These are phyloP conservation scores for Termitomyces sp. DNA, from an alignment of 768 basidiomycete species.

Conservation along the genomic window DNA sequence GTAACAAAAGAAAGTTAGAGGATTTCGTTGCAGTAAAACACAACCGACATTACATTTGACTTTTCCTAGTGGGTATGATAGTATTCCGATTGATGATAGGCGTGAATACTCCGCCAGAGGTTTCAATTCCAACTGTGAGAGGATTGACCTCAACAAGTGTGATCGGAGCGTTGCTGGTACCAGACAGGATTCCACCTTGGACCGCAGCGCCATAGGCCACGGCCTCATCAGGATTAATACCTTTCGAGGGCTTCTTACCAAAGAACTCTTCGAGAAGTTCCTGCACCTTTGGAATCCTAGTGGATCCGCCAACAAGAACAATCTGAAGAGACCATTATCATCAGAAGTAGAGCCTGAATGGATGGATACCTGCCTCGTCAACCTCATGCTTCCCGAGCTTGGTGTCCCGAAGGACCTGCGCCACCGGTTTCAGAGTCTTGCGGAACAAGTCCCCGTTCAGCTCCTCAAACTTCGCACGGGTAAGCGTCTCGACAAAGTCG, in stretches of 20 bases:
- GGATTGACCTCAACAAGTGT: constrained; percentile 53
- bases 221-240: constrained; percentile 71
- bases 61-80: constrained; percentile 47
- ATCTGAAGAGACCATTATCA: constrained; percentile 21
- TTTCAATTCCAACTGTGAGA: constrained; percentile 24
- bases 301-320: constrained; percentile 57
- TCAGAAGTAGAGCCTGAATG: neutral
- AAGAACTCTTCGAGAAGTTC: constrained; percentile 66
- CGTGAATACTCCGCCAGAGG: too few relatives aligned
- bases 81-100: constrained; percentile 44
- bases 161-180: constrained; percentile 46
- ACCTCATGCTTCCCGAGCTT: neutral
- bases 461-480: neutral
- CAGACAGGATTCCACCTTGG: constrained; percentile 62
- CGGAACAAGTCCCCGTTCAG: neutral
- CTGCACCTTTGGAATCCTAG: constrained; percentile 67
- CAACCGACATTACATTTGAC: constrained; percentile 27
- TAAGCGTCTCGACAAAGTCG: neutral
- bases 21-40: neutral
- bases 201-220: constrained; percentile 72
- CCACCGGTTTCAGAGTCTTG: neutral
- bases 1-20: neutral
- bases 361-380: neutral
- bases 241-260: constrained; percentile 60
- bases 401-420: neutral